These are phyloP conservation scores for Massarina eburnea DNA, from an alignment of 2,329 filamentous ascomycete genomes.

Conservation along the genomic window DNA sequence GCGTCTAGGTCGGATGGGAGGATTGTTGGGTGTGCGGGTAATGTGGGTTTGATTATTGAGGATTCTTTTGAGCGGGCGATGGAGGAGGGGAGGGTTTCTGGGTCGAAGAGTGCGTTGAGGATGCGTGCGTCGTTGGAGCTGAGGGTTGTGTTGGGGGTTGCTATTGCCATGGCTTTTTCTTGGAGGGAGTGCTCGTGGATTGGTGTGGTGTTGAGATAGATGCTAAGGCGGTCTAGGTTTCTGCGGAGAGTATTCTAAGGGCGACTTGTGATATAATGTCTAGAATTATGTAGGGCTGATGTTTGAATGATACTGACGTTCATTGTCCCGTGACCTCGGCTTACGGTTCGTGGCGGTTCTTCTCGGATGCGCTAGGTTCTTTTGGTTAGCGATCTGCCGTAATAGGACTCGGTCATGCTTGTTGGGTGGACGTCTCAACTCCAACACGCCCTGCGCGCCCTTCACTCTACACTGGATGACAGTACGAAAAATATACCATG, in stretches of 20 bases:
- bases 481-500: not conserved
- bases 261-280: not conserved
- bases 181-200: not conserved
- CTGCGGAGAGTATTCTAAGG: not conserved
- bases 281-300: not conserved
- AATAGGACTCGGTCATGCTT: not conserved
- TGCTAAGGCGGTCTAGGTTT: not conserved
- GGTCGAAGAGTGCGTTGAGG: slow-evolving; percentile 44
- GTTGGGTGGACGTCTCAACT: not conserved
- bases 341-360: slow-evolving; percentile 10
- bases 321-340: slow-evolving; percentile 7
- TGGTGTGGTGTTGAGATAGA: not conserved
- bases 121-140: slow-evolving; percentile 42
- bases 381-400: not conserved
- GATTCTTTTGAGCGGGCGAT: slow-evolving; percentile 53
- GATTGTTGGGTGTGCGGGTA: slow-evolving; percentile 47
- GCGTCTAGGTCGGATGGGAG: slow-evolving; percentile 36
- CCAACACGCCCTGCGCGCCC: not conserved
- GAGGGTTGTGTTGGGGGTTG: slow-evolving; percentile 50
- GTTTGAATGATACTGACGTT: not conserved
- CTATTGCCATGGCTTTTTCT: slow-evolving; percentile 19
- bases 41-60: slow-evolving; percentile 47
- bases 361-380: not conserved
- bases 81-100: slow-evolving; percentile 43
- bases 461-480: not conserved